These are phyloP conservation scores for Cordia subcordata DNA, from an alignment of 257 asterid genomes.

Conservation along the genomic window DNA sequence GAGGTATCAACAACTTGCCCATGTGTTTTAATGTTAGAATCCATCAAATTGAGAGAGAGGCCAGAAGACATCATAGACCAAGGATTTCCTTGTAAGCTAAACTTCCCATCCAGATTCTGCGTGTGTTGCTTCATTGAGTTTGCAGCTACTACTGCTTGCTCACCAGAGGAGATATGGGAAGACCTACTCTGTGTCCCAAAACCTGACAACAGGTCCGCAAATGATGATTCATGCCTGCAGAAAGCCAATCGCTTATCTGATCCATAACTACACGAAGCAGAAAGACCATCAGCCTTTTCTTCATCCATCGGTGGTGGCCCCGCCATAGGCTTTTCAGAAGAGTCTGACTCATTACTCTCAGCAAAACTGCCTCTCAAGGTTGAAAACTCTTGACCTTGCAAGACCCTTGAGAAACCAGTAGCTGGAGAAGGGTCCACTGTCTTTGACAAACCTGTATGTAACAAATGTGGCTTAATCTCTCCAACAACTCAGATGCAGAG, in stretches of 20 bases:
- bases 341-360: conserved; percentile 60
- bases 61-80: conserved; percentile 54
- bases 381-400: conserved; percentile 89
- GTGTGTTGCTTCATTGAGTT: conserved; percentile 29
- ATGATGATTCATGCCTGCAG: conserved; percentile 67
- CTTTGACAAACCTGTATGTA: conserved; percentile 55
- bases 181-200: conserved; percentile 54
- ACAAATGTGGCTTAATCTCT: neutral
- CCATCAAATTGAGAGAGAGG: conserved; percentile 70
- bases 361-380: conserved; percentile 67
- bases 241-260: conserved; percentile 55
- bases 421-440: conserved; percentile 68
- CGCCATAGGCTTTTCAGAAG: conserved; percentile 53
- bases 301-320: conserved; percentile 59
- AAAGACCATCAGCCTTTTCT: conserved; percentile 39
- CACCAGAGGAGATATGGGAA: conserved; percentile 34
- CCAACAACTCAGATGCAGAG: neutral
- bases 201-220: conserved; percentile 73
- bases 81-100: conserved; percentile 39
- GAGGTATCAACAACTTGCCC: conserved; percentile 36
- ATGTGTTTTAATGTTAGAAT: conserved; percentile 41
- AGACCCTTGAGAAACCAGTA: conserved; percentile 70
- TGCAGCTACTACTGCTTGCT: conserved; percentile 29
- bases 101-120: conserved; percentile 56
- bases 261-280: conserved; percentile 46